Evolutionary conservation across 441 rosid species (phyloP), one percentile per base, ranked within the genome.

Genomic region (Adansonia madagascariensis): DNA sequence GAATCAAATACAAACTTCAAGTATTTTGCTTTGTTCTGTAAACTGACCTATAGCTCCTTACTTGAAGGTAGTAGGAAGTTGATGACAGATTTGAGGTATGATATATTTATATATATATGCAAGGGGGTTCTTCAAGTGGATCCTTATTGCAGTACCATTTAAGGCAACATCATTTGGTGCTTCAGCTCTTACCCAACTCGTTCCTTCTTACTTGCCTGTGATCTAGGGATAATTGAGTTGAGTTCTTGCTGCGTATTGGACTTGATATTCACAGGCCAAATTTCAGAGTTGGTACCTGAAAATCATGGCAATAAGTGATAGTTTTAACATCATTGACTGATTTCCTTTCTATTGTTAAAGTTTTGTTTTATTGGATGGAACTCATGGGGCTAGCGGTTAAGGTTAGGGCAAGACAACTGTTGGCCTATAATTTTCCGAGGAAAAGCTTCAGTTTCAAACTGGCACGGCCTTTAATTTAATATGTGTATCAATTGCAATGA

Each of bases 121-220:
- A 14, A 62, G 46, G 46, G 15, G 67, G 67, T 62, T 62, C 67
- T 31, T 62, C 10, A 62, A 14, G 46, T 15, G 46, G 67, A 62
- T 62, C 63, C 63, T 59, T 22, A 20, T 20, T 59, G 63, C 63
- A 31, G 35, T 35, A 59, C 64, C 24, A 22, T 3, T 9, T 10
- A 3, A 57, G 64, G 66, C 65, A 50, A 55, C 41, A 24, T 35
- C 5, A 24, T 60, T 10, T 20, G 24, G 35, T 22, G 6, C 15
- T 59, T 22, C 64, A 22, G 64, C 35, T 7, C 22, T 56, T 56
- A 18, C 31, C 15, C 18, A n/a, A 52, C 57, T 15, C 57, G n/a
- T 49, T 49, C 53, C 12, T 46, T 46, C 50, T 10, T 8, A 46
- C 8, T 10, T 46, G 50, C 11, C 50, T 8, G 46, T 46, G 50